Evolutionary conservation across 306 rosid genomes (phyloP).

Genomic region (Malus domestica): DNA sequence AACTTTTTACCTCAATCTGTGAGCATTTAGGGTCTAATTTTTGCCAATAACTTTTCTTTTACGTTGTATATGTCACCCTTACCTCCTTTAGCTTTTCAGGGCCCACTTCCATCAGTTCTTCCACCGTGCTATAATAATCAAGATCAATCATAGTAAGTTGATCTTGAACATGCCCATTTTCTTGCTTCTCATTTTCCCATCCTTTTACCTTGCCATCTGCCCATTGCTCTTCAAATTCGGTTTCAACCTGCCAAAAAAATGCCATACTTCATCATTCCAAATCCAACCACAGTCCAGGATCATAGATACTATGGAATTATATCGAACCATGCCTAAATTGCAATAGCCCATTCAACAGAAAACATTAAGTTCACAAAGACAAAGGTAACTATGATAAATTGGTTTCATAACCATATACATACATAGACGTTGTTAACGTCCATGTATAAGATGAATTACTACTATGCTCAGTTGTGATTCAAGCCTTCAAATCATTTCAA

Average conservation of each 20-base stretch:
- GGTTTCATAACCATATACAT: no score
- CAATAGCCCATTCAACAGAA: not conserved
- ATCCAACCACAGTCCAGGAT: not conserved
- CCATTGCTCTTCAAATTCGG: conserved; percentile 87
- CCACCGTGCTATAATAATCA: conserved; percentile 79
- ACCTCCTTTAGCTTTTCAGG: conserved; percentile 95
- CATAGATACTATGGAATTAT: not conserved
- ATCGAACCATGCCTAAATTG: not conserved
- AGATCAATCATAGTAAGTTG: conserved; percentile 64
- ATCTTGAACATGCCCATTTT: conserved; percentile 49
- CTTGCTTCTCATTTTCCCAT: conserved; percentile 68
- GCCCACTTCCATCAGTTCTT: conserved; percentile 77
- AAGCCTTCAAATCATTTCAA: not conserved
- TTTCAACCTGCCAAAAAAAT: conserved; percentile 43
- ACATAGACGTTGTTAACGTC: not conserved
- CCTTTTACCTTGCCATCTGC: conserved; percentile 48
- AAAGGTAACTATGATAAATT: not conserved
- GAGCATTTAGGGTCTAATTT: not conserved
- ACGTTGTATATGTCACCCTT: conserved; percentile 2
- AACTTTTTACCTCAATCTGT: not conserved
- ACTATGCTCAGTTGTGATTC: not conserved
- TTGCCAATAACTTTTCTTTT: not conserved
- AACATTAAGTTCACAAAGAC: not conserved
- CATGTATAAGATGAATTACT: not conserved
- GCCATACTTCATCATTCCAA: conserved; percentile 14